phyloP scores from a whole-genome alignment of 345 rosid genomes.

The Eucalyptus erythrocorys region DNA sequence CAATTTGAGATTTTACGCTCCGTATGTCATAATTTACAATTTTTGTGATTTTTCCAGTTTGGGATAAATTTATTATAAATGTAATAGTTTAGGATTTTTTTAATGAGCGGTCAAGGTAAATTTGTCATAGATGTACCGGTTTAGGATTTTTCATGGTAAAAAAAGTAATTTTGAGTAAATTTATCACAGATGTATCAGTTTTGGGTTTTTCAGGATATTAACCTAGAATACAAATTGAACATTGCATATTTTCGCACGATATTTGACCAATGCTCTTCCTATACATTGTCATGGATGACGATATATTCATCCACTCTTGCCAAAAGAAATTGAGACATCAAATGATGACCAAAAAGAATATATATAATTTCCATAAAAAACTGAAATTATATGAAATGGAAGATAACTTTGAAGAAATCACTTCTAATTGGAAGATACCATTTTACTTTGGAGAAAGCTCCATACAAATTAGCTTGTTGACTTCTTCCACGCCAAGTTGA shows the following conservation, averaged over 20 bases:
- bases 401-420: background rate
- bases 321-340: background rate
- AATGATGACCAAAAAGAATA: background rate
- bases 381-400: background rate
- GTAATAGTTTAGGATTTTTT: too few species aligned
- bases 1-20: too few species aligned
- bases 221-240: background rate
- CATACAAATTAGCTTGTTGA: background rate
- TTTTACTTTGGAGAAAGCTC: background rate
- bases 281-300: background rate
- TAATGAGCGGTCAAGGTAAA: too few species aligned
- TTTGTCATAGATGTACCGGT: too few species aligned
- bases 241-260: background rate
- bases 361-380: background rate
- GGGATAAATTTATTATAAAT: too few species aligned
- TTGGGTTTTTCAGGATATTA: too few species aligned
- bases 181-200: too few species aligned
- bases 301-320: background rate
- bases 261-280: background rate
- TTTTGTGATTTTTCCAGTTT: too few species aligned
- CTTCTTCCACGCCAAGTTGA: background rate
- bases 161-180: too few species aligned
- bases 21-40: too few species aligned
- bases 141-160: too few species aligned
- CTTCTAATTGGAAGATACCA: background rate